These are phyloP conservation scores for Malania oleifera DNA, from an alignment of 164 flowering plant genomes.

Conservation along the genomic window DNA sequence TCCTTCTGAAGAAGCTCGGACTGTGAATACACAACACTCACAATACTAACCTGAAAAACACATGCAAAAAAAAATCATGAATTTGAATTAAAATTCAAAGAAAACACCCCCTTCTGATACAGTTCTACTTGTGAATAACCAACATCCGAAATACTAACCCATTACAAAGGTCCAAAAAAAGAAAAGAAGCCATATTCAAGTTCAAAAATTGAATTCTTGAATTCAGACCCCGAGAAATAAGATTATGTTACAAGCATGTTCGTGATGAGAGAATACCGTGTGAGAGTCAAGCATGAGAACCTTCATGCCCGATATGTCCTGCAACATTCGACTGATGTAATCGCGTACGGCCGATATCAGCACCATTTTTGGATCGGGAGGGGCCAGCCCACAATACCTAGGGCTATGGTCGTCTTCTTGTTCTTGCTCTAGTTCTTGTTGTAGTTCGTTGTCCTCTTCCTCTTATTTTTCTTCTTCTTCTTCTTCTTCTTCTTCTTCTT, in stretches of 20 bases:
- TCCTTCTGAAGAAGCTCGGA: conserved; percentile 91
- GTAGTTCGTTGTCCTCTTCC: too few relatives aligned
- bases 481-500: too few relatives aligned
- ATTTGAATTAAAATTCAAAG: background rate
- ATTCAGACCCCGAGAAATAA: background rate
- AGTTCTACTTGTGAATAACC: too few relatives aligned
- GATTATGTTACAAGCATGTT: background rate
- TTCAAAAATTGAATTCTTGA: too few relatives aligned
- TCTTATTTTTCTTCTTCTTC: too few relatives aligned
- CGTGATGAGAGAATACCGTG: conserved; percentile 42
- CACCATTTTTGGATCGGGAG: conserved; percentile 44
- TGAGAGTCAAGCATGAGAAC: conserved; percentile 86
- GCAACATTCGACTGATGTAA: conserved; percentile 75
- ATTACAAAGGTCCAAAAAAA: too few relatives aligned
- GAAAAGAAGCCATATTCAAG: too few relatives aligned
- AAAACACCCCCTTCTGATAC: too few relatives aligned
- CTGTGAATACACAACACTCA: conserved; percentile 92
- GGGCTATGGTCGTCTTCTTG: background rate
- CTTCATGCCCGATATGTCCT: conserved; percentile 97
- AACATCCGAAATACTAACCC: too few relatives aligned
- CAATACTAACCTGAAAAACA: conserved; percentile 66
- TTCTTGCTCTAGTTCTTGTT: too few relatives aligned
- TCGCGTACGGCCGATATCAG: conserved; percentile 62
- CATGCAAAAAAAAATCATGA: background rate
- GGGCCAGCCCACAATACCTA: background rate